These are phyloP conservation scores for Neckera pumila DNA, from an alignment of 225 moss, liverwort and hornwort genomes.

Conservation along the genomic window DNA sequence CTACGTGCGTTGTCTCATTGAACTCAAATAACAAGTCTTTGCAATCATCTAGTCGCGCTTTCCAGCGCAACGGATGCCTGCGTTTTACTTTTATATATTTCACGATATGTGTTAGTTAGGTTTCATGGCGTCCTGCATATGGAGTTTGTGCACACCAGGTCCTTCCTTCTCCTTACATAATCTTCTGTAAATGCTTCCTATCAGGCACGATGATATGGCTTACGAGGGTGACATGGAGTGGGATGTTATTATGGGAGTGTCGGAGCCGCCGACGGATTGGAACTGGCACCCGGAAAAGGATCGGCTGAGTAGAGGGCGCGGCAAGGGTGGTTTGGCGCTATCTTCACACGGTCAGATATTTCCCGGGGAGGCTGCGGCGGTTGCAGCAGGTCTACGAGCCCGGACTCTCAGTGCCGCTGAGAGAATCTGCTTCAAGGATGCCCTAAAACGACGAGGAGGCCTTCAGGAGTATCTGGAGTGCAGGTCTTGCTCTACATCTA, in stretches of 20 bases:
- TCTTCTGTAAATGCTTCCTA: neutral
- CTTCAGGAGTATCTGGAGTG: constrained; percentile 61
- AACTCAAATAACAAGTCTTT: neutral
- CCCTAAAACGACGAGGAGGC: constrained; percentile 52
- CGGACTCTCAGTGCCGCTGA: constrained; percentile 52
- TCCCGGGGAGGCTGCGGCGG: constrained; percentile 58
- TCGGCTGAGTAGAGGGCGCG: constrained; percentile 36
- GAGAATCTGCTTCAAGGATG: constrained; percentile 56
- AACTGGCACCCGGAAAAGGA: constrained; percentile 54
- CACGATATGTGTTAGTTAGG: neutral
- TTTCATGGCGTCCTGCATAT: neutral
- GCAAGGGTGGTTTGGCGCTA: constrained; percentile 23
- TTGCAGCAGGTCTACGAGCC: constrained; percentile 54
- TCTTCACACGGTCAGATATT: constrained; percentile 21
- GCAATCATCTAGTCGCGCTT: neutral
- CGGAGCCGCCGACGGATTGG: constrained; percentile 36
- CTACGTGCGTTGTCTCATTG: neutral
- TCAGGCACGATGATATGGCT: constrained; percentile 66
- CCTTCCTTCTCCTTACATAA: neutral
- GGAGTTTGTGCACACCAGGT: neutral
- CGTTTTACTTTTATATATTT: neutral
- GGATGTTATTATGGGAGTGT: constrained; percentile 55
- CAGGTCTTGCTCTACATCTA: constrained; percentile 27
- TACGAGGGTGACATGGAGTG: constrained; percentile 72
- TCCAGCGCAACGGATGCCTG: neutral